These are phyloP conservation scores for Barbatosphaeria neglecta DNA, from an alignment of 495 filamentous ascomycete species.

Conservation along the genomic window DNA sequence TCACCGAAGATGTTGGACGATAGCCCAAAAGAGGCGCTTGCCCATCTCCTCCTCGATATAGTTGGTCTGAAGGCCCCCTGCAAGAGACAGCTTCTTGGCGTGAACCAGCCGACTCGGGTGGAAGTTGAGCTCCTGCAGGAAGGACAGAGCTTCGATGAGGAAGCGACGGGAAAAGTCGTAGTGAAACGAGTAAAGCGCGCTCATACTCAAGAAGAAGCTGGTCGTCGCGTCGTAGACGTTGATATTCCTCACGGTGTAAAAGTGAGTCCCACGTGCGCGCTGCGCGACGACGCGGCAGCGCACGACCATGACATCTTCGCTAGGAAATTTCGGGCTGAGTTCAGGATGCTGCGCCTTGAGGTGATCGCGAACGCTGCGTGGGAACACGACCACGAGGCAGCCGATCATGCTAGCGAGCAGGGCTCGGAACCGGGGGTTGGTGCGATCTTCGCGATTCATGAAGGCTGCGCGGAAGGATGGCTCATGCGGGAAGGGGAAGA, in stretches of 20 bases:
- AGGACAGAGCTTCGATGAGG: conserved; percentile 60
- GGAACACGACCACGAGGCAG: conserved; percentile 65
- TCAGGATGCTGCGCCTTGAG: conserved; percentile 54
- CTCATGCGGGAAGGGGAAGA: conserved; percentile 79
- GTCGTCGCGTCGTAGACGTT: conserved; percentile 72
- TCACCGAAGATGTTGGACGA: conserved; percentile 53
- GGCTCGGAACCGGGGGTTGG: conserved; percentile 57
- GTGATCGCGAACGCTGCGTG: conserved; percentile 59
- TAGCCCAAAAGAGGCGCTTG: conserved; percentile 67
- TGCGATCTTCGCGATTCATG: conserved; percentile 55
- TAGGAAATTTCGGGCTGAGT: conserved; percentile 49
- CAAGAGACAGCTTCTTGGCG: too few species aligned
- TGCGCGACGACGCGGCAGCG: conserved; percentile 62
- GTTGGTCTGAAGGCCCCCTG: too few species aligned
- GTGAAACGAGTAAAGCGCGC: conserved; percentile 57
- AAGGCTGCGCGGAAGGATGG: conserved; percentile 70
- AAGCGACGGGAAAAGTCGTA: conserved; percentile 57
- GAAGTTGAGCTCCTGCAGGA: conserved; percentile 55
- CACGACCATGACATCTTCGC: conserved; percentile 59
- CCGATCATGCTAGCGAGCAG: conserved; percentile 76
- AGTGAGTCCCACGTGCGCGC: conserved; percentile 56
- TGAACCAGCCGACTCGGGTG: too few species aligned
- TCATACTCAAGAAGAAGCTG: conserved; percentile 71
- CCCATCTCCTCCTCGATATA: conserved; percentile 68
- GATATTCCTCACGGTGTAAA: conserved; percentile 50